These are phyloP conservation scores for Crithidia thermophila DNA, from an alignment of 208 protist genomes.

Conservation along the genomic window DNA sequence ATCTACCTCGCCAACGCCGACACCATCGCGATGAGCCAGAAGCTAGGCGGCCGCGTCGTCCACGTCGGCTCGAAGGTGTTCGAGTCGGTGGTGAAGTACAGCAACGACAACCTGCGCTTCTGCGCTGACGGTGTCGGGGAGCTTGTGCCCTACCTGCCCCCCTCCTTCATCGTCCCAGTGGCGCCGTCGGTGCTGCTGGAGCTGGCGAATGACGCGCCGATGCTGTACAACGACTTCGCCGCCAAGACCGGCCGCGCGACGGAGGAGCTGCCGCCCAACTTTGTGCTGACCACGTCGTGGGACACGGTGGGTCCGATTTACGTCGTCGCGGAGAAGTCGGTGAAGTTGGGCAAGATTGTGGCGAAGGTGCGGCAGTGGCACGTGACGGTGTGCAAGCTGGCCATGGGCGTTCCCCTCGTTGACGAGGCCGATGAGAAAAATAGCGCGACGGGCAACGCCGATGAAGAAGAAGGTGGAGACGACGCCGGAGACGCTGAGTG, in stretches of 20 bases:
- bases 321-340: slow-evolving; percentile 54
- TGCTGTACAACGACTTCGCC: slow-evolving; percentile 46
- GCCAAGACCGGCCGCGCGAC: slow-evolving; percentile 23
- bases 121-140: slow-evolving; percentile 63
- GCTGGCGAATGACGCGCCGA: slow-evolving; percentile 31
- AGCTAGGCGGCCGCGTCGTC: slow-evolving; percentile 69
- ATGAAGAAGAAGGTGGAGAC: slow-evolving; percentile 4
- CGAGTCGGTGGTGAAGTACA: slow-evolving; percentile 83
- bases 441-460: slow-evolving; percentile 10
- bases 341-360: slow-evolving; percentile 58
- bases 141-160: slow-evolving; percentile 52
- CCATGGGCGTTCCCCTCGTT: slow-evolving; percentile 51
- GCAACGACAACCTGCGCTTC: slow-evolving; percentile 82
- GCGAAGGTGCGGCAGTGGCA: slow-evolving; percentile 73
- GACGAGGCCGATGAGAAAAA: slow-evolving; percentile 7
- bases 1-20: slow-evolving; percentile 74
- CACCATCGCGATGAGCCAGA: slow-evolving; percentile 44
- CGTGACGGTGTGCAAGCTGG: slow-evolving; percentile 59
- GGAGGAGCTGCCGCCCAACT: slow-evolving; percentile 42
- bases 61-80: slow-evolving; percentile 86
- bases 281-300: slow-evolving; percentile 55
- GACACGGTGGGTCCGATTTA: slow-evolving; percentile 44
- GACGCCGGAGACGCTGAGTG: neutral
- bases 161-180: slow-evolving; percentile 49
- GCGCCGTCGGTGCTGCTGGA: slow-evolving; percentile 52